Evolutionary conservation across 495 filamentous ascomycete genomes (phyloP), one percentile per base, ranked within the genome.

Genomic region (Collariella sp.): DNA sequence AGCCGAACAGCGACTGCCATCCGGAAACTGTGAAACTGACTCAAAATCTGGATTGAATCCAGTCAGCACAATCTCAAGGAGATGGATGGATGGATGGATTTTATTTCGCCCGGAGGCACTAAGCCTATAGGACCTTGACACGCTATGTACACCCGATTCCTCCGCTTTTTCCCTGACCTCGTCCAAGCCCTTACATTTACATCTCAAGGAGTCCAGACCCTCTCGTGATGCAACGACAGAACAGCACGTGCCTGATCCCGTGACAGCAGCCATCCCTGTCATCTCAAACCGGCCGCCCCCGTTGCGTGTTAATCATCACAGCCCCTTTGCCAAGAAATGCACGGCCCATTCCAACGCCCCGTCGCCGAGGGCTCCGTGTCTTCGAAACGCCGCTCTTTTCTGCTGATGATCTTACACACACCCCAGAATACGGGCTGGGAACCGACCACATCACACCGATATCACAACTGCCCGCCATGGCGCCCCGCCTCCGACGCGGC

Each of bases 401-500:
- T 22, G 35, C 40, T 43, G 13, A 4, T 38, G 24, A 33, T 49
- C 35, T 50, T 44, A 35, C n/a, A n/a, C n/a, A 40, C 38, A 44
- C 22, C 52, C 34, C 26, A 34, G 34, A 38, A 44, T 22, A 50
- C 16, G 40, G 55, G 26, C 26, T 5, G 26, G 9, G 34, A 51
- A 46, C 16, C 44, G 42, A 46, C 34, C 45, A 58, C 54, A 11
- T n/a, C n/a, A 41, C 22, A 16, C 44, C 54, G 20, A 12, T 16
- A 16, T 19, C 39, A 57, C 36, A 40, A 34, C 34, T 43, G 58
- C 46, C 34, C 53, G 61, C 52, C 59, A 68, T 68, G 65, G 65
- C 65, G 57, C 63, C 63, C 46, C 63, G 65, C 31, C 65, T 63
- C 57, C 65, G 65, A 47, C 59, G 65, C 46, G 65, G 63, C 60